Evolutionary conservation across 2,329 filamentous ascomycete species (phyloP), one percentile per base, ranked within the genome.

Genomic region (Monilinia fructicola): DNA sequence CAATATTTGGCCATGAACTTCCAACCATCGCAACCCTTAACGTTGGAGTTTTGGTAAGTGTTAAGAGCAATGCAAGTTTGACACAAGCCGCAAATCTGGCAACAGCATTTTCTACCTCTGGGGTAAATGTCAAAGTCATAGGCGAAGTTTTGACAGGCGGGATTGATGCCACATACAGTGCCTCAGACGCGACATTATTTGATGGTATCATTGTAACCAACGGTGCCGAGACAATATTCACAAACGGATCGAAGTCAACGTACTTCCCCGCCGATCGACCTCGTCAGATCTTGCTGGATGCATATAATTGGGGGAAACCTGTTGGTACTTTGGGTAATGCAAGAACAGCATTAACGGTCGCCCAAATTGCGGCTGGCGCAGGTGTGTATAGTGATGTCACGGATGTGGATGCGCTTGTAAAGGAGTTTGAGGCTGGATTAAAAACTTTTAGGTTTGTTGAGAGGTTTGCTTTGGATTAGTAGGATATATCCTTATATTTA

Each of bases 251-350:
- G 0, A 74, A 74, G 28, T 84, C 83, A 4, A 80, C 85, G 0
- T 79, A 91, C 9, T 92, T 84, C 76, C 89, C 89, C 0, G 79
- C 83, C 2, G 85, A 85, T 0, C 81, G 88, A 0, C 90, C 89
- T 0, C 76, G 82, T 2, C 83, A 90, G 78, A 88, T 92, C 61
- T 75, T 91, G 23, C 74, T 81, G 21, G 84, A 88, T 73, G 85
- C 82, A 0, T 92, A 86, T 78, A 79, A 84, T 31, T 92, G 87
- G 80, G 89, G 88, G 4, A 92, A 92, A 81, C 87, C 90, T 0
- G 79, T 92, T 31, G 88, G 81, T 18, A 28, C 40, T 26, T 40
- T 58, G 9, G 42, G 62, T 2, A 14, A 6, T 38, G 42, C 31
- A 6, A 16, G 1, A 16, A 21, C 5, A 9, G 53, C 28, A 21